These are phyloP conservation scores for Hymenoscyphus scutula DNA, from an alignment of 2,329 filamentous ascomycete genomes.

Conservation along the genomic window DNA sequence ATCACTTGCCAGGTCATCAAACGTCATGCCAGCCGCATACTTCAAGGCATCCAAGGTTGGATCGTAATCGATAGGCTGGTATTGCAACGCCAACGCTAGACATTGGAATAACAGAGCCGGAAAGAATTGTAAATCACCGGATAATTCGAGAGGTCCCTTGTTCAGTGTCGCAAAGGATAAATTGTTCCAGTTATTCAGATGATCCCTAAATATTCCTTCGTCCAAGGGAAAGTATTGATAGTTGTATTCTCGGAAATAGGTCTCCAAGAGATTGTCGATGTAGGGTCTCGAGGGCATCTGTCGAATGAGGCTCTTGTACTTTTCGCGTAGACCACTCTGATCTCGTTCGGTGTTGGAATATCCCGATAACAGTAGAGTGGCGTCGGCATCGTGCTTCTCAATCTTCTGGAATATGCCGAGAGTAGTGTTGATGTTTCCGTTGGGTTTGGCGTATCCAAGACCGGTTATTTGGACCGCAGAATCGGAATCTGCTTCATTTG, in stretches of 20 bases:
- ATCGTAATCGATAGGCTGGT: conserved; percentile 48
- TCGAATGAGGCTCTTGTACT: conserved; percentile 57
- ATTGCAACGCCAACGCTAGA: conserved; percentile 52
- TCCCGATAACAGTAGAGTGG: conserved; percentile 22
- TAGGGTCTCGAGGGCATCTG: conserved; percentile 55
- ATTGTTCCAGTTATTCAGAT: conserved; percentile 54
- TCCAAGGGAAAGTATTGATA: conserved; percentile 59
- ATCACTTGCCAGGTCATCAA: conserved; percentile 58
- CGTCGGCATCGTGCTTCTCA: conserved; percentile 44
- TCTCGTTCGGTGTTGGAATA: conserved; percentile 32
- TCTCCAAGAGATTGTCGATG: conserved; percentile 52
- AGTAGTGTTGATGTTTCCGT: conserved; percentile 49
- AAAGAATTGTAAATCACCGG: conserved; percentile 53
- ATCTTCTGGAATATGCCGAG: conserved; percentile 55
- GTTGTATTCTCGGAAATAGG: conserved; percentile 59
- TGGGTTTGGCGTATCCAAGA: conserved; percentile 53
- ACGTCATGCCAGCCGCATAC: conserved; percentile 57
- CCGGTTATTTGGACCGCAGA: conserved; percentile 31
- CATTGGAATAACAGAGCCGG: conserved; percentile 60
- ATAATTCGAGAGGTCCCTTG: conserved; percentile 49
- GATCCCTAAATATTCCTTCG: conserved; percentile 48
- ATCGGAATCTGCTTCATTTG: conserved; percentile 24
- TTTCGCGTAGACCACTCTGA: conserved; percentile 48
- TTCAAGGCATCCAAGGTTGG: conserved; percentile 54
- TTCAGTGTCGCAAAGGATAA: conserved; percentile 52